Evolutionary conservation across 1,139 yeast species (phyloP), one percentile per base, ranked within the genome.

Genomic region (Candida frijolesensis): DNA sequence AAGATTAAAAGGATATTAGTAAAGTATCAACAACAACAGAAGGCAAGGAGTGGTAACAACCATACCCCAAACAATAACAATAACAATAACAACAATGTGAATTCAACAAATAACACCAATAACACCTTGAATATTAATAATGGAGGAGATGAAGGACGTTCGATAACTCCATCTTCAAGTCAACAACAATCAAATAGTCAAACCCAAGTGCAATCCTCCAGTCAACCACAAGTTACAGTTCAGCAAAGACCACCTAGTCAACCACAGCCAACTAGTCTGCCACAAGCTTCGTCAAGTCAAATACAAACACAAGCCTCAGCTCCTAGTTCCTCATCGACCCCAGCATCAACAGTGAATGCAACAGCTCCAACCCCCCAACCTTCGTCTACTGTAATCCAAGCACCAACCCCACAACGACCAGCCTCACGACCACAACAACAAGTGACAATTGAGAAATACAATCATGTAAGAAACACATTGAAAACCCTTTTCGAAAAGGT

Each of bases 1-100:
- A 80, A 80, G 51, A 83, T 89, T 57, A 82, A 79, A 58, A 76
- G 71, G 64, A 76, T 72, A 51, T 75, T 78, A 52, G 56, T 73
- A 34, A 71, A 64, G 49, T 76, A 73, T 56, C 76, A 74, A 50
- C 75, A 74, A 8, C 79, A 62, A 60, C 58, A 60, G 58, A 57
- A 60, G 47, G 57, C 68, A 59, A 54, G 70, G 59, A 57, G 51
- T 59, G 57, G 48, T 64, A 60, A 47, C 66, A 63, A 59, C n/a
- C 16, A 25, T 25, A 25, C 29, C 29, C 29, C 29, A 6, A 25
- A 19, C 11, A 42, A 16, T 29, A 18, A 19, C 11, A 41, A n/a
- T 29, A 41, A 14, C n/a, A 41, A 3, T 22, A 27, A 15, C 15
- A 59, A 27, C 55, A 43, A 14, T 40, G 38, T 30, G 33, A 19